Evolutionary conservation across 768 basidiomycete species (phyloP), one percentile per base, ranked within the genome.

Genomic region (Termitomyces sp.): DNA sequence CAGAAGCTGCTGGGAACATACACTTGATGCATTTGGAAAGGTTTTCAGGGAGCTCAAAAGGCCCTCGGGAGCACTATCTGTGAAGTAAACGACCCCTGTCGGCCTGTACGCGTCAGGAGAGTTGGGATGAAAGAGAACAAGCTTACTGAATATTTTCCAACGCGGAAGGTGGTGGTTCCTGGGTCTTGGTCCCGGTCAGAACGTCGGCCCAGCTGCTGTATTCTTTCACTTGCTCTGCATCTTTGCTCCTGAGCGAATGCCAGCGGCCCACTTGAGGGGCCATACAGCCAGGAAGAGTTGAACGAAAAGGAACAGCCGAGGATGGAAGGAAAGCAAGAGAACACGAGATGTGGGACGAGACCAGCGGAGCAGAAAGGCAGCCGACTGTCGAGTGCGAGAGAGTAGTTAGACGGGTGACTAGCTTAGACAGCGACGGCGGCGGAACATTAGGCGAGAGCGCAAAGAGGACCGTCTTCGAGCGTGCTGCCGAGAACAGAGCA

Each of bases 251-350:
- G 59, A 81, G 79, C 17, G 85, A 77, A 65, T 88, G 85, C 86
- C 85, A 85, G 45, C 88, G 75, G 28, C 89, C 89, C 12, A 91
- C 88, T 63, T 87, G 85, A 2, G 78, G 68, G 16, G 79, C 72
- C n/a, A 72, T 68, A 46, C 73, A 73, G 11, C 89, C 88, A 1
- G 79, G 78, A 52, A 90, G 79, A 1, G 75, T 76, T 9, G 88
- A 89, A n/a, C 78, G 76, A 63, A 90, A 90, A 1, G 79, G 69
- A 1, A 74, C 70, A 11, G 78, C 78, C 8, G 65, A 51, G 0
- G 68, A 57, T 2, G 73, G 61, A 51, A 82, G 75, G 51, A 87
- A 80, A 0, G 82, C 85, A 8, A 89, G 64, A 23, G 85, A 82
- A 62, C 86, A 88, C 1, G 79, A 71, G 30, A 83, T 67, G 21